These are phyloP conservation scores for Drechslerella stenobrocha DNA, from an alignment of 2,329 filamentous ascomycete genomes.

Conservation along the genomic window DNA sequence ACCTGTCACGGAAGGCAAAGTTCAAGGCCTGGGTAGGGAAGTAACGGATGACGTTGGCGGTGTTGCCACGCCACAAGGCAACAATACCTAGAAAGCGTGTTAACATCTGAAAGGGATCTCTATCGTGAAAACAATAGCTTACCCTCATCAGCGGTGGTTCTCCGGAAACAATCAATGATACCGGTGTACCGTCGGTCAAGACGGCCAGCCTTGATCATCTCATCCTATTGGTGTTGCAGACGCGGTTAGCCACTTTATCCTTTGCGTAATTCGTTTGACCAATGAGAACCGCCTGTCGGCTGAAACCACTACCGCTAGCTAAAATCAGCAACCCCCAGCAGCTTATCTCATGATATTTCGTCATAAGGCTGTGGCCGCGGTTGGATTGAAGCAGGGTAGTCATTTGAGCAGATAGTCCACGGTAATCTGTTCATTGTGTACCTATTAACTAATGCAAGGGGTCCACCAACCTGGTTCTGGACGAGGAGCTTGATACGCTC, in stretches of 20 bases:
- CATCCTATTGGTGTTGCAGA: slow-evolving; percentile 69
- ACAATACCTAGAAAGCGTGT: slow-evolving; percentile 61
- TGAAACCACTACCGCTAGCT: slow-evolving; percentile 14
- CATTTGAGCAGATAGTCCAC: background rate
- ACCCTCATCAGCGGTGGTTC: slow-evolving; percentile 89
- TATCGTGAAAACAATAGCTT: slow-evolving; percentile 18
- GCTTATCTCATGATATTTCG: slow-evolving; percentile 38
- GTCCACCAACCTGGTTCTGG: slow-evolving; percentile 92
- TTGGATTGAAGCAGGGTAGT: background rate
- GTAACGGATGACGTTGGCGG: slow-evolving; percentile 99
- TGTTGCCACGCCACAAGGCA: slow-evolving; percentile 99
- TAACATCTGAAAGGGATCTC: background rate
- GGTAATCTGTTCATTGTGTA: background rate
- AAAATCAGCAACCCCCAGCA: slow-evolving; percentile 28
- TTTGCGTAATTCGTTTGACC: slow-evolving; percentile 51
- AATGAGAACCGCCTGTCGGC: slow-evolving; percentile 20
- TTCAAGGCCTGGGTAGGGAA: slow-evolving; percentile 99
- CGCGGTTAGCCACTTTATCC: slow-evolving; percentile 44
- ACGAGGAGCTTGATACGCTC: slow-evolving; percentile 99
- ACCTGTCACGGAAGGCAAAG: slow-evolving; percentile 99
- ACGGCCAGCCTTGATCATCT: slow-evolving; percentile 99
- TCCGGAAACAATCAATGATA: slow-evolving; percentile 92
- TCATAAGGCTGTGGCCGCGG: slow-evolving; percentile 18
- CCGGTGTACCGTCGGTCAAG: slow-evolving; percentile 95
- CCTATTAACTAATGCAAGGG: background rate